Evolutionary conservation across 306 rosid species (phyloP), one percentile per base, ranked within the genome.

Genomic region (Quercus wislizeni): DNA sequence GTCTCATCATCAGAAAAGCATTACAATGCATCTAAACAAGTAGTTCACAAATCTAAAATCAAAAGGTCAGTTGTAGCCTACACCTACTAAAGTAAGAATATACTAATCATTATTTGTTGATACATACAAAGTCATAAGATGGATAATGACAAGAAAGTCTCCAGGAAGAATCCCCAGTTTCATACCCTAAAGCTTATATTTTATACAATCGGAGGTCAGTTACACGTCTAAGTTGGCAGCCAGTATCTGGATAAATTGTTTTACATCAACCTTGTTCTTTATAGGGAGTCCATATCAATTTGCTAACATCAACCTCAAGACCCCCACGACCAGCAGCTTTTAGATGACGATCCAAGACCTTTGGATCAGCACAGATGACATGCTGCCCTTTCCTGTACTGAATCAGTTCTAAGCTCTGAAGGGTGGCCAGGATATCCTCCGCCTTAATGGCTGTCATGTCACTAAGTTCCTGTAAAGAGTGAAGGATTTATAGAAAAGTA

Each of bases 371-470:
- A 35, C 97, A 96, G 68, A 96, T 96, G 67, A 96, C 99, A 87
- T 96, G 99, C 83, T 96, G 98, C 43, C 99, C 99, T 77, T 96
- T 96, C 86, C 99, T 86, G 90, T 96, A 96, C 74, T 96, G 99
- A 73, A 96, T 96, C 87, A 96, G 84, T 75, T 96, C 99, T 19
- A 96, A 88, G 79, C 86, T 86, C 85, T 96, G 98, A 46, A 93
- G 94, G 78, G 99, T 96, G 68, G 82, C 76, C 85, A 96, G 83
- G 75, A 96, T 96, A 84, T 96, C 99, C 75, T 96, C 99, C 1
- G 99, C 96, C 83, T 90, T 96, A 73, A 96, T 96, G 64, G 98
- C 99, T 64, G 99, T 96, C 99, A 96, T 93, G 91, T 96, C 99
- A 81, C 99, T 96, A 25, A 96, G 96, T 84, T 96, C 99, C 99